Conservation (phyloP, 495 filamentous ascomycete genomes). For the Podospora pseudoanserina region DNA sequence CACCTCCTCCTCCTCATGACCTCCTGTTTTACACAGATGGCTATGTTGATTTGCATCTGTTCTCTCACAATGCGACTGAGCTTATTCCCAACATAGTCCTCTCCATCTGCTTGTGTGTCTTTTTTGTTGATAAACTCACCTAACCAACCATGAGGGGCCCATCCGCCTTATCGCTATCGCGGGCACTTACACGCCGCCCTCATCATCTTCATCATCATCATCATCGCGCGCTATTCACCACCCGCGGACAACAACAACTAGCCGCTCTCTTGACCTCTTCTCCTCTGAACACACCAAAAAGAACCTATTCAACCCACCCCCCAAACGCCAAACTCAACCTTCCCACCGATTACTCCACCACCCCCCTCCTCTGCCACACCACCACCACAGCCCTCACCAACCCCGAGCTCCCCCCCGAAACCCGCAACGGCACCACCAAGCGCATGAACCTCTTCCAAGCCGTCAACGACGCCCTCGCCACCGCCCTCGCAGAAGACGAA, state of each 20-base stretch:
- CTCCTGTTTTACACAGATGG: neutral
- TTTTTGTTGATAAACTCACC: slow-evolving; percentile 7
- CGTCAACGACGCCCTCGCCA: slow-evolving; percentile 82
- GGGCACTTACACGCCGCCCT: slow-evolving; percentile 17
- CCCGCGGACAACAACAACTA: neutral
- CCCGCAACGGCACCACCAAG: slow-evolving; percentile 67
- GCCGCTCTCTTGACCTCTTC: neutral
- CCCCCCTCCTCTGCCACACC: slow-evolving; percentile 75
- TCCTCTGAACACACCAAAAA: slow-evolving; percentile 6
- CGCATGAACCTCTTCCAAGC: slow-evolving; percentile 90
- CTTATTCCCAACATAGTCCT: slow-evolving; percentile 1
- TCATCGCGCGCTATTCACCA: neutral
- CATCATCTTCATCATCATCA: neutral
- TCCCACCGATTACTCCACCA: slow-evolving; percentile 83
- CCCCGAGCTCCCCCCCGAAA: slow-evolving; percentile 59
- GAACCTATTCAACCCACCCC: slow-evolving; percentile 46
- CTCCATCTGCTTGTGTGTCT: neutral
- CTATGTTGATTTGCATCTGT: neutral
- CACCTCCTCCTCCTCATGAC: neutral
- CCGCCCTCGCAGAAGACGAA: slow-evolving; percentile 77
- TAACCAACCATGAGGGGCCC: slow-evolving; percentile 23
- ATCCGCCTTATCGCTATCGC: slow-evolving; percentile 15
- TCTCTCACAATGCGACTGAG: neutral
- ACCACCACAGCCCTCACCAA: slow-evolving; percentile 64
- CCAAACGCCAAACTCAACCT: slow-evolving; percentile 67